A percentile compares a stretch with the other conserved stretches of the same genome.
These are phyloP conservation scores for Pichia gijzeniarum DNA, from an alignment of 805 yeast species.

Conservation along the genomic window DNA sequence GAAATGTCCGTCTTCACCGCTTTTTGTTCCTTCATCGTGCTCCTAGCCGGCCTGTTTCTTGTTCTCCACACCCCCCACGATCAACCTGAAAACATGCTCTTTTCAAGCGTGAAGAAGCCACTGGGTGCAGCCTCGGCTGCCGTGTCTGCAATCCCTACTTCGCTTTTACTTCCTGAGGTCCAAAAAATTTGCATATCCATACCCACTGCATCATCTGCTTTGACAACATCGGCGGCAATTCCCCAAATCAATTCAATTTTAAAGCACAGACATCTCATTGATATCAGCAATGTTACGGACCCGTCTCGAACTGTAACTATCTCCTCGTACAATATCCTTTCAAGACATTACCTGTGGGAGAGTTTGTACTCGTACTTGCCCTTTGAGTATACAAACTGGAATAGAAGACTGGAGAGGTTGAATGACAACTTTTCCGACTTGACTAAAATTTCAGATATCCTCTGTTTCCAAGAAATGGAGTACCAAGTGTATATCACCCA, in stretches of 20 bases:
- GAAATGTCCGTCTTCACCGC: constrained; percentile 1
- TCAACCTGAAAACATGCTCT: too few relatives aligned
- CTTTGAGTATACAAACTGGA: constrained; percentile 42
- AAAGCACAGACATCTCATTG: constrained; percentile 18
- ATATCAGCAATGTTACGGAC: constrained; percentile 4
- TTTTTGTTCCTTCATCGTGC: not conserved
- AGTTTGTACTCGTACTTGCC: constrained; percentile 48
- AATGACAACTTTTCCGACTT: constrained; percentile 33
- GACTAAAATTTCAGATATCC: constrained; percentile 38
- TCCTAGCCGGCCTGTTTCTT: not conserved
- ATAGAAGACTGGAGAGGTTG: constrained; percentile 39
- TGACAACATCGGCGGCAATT: not conserved
- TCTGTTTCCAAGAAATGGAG: constrained; percentile 43
- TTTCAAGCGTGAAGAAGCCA: not conserved
- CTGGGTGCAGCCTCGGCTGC: not conserved
- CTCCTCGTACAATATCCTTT: constrained; percentile 31
- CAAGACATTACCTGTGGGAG: constrained; percentile 52
- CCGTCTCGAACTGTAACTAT: constrained; percentile 21
- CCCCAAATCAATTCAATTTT: constrained; percentile 16
- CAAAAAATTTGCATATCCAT: not conserved
- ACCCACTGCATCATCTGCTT: not conserved
- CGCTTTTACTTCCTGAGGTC: not conserved
- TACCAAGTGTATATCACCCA: constrained; percentile 22
- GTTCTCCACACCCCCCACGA: too few relatives aligned
- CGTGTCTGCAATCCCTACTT: not conserved